Conservation (phyloP, 2,329 filamentous ascomycete genomes). For the Periconia macrospinosa region DNA sequence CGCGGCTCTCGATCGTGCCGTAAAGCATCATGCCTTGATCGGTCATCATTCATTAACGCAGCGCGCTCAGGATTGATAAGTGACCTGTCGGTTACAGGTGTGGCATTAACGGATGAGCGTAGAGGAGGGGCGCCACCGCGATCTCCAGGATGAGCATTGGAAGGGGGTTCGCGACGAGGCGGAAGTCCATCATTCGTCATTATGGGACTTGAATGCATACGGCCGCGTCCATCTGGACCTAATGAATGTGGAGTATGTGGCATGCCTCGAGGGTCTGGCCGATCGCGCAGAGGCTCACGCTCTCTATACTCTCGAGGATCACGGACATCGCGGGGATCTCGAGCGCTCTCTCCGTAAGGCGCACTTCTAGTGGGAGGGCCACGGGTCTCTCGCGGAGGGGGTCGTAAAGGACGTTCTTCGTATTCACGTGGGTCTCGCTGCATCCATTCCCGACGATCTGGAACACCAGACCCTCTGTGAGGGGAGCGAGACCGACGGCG, state of each 20-base stretch:
- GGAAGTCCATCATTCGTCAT: slow-evolving; percentile 23
- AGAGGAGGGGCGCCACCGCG: slow-evolving; percentile 21
- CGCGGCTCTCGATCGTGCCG: slow-evolving; percentile 5
- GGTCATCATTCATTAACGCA: slow-evolving; percentile 43
- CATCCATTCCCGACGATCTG: slow-evolving; percentile 37
- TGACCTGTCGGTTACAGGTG: slow-evolving; percentile 20
- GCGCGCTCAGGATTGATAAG: slow-evolving; percentile 48
- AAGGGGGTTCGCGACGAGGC: slow-evolving; percentile 29
- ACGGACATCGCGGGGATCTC: slow-evolving; percentile 25
- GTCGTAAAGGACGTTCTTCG: slow-evolving; percentile 39
- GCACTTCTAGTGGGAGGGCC: slow-evolving; percentile 24
- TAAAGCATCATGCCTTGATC: slow-evolving; percentile 29
- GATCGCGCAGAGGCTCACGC: slow-evolving; percentile 22
- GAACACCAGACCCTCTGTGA: slow-evolving; percentile 24
- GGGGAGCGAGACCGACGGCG: slow-evolving; percentile 44
- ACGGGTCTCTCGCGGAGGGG: slow-evolving; percentile 35
- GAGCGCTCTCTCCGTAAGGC: slow-evolving; percentile 25
- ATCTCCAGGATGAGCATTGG: slow-evolving; percentile 24
- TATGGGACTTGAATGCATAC: slow-evolving; percentile 26
- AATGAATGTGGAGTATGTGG: slow-evolving; percentile 19
- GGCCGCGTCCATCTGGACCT: slow-evolving; percentile 15
- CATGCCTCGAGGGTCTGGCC: slow-evolving; percentile 24
- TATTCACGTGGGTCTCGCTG: slow-evolving; percentile 37
- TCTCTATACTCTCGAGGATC: slow-evolving; percentile 17
- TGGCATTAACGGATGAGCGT: slow-evolving; percentile 16